Evolutionary conservation across 352 stramenopile species (phyloP).

Genomic region (Elongisporangium senticosum): DNA sequence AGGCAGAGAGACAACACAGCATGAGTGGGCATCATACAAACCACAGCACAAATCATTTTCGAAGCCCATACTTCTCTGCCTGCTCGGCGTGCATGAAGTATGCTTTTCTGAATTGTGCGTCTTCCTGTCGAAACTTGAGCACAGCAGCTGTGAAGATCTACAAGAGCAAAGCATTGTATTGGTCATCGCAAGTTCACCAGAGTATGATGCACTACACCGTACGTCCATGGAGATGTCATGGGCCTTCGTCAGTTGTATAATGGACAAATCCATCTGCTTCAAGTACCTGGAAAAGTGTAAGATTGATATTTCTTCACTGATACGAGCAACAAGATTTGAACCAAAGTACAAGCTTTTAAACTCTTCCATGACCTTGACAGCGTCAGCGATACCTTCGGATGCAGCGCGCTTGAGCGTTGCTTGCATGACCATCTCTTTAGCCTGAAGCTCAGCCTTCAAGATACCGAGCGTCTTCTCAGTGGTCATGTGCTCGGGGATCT

Average conservation of each 20-base stretch:
- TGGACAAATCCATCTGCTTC: slow-evolving; percentile 71
- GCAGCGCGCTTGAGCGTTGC: slow-evolving; percentile 69
- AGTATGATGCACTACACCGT: no score
- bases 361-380: slow-evolving; percentile 63
- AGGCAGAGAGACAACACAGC: not conserved
- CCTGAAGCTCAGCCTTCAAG: slow-evolving; percentile 49
- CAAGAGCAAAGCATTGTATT: slow-evolving; percentile 1
- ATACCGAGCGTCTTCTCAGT: slow-evolving; percentile 64
- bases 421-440: slow-evolving; percentile 70
- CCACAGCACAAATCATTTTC: slow-evolving; percentile 3
- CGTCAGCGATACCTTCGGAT: slow-evolving; percentile 67
- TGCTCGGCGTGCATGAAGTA: slow-evolving; percentile 65
- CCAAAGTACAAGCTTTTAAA: slow-evolving; percentile 55
- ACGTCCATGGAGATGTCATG: slow-evolving; percentile 59
- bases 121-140: slow-evolving; percentile 61
- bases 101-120: slow-evolving; percentile 56
- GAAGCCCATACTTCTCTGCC: slow-evolving; percentile 46
- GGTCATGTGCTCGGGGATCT: slow-evolving; percentile 64
- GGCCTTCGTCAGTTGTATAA: slow-evolving; percentile 52
- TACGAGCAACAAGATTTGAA: not conserved
- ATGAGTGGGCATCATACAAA: not conserved
- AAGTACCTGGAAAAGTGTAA: slow-evolving; percentile 23
- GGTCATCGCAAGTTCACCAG: no score
- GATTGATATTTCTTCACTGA: not conserved
- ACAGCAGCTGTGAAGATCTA: slow-evolving; percentile 62